Base-by-base conservation (phyloP, 2,329 filamentous ascomycete species). In the Talaromyces rugulosus region DNA sequence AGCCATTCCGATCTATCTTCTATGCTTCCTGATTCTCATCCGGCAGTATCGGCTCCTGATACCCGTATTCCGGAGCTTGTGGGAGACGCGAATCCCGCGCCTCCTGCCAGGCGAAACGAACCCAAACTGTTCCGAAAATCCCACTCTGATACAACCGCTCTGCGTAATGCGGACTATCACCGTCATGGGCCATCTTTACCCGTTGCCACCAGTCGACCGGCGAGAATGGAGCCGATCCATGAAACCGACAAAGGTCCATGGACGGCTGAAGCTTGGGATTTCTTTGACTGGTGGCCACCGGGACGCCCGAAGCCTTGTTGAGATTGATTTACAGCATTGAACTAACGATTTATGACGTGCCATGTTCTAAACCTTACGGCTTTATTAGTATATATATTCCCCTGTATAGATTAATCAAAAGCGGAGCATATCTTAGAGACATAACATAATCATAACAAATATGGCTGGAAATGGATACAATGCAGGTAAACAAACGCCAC, bases 221-320 rank as follows among this genome's bases (percentile, higher is more conserved):
- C 69, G 8, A 63, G 68, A 9, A 36, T 36, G 6, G 50, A 59
- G 8, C n/a, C 31, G 3, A 51, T 42, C 27, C 65, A 68, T 16
- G 65, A 68, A 28, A 62, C 63, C 5, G 74, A 76, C 50, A 67
- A 74, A 62, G 77, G 77, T 0, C 76, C 77, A 0, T 79, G 77
- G 77, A 78, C 77, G 5, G 67, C 69, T 0, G 77, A 79, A 63
- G 77, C 77, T 14, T 66, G 76, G 30, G 75, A 78, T 66, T 66
- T 79, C 23, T 78, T 78, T 65, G 76, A 78, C 52, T 78, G 75
- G 64, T 78, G 77, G 77, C 77, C 77, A 16, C 70, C 71, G 6
- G 75, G 70, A n/a, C 68, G 73, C 56, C 66, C 68, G 18, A 78
- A 76, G 58, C 75, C 76, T 47, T 44, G 31, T 40, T 31, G 50